Evolutionary conservation across 2,329 filamentous ascomycete genomes (phyloP).

Genomic region (Cladosporium sp.): DNA sequence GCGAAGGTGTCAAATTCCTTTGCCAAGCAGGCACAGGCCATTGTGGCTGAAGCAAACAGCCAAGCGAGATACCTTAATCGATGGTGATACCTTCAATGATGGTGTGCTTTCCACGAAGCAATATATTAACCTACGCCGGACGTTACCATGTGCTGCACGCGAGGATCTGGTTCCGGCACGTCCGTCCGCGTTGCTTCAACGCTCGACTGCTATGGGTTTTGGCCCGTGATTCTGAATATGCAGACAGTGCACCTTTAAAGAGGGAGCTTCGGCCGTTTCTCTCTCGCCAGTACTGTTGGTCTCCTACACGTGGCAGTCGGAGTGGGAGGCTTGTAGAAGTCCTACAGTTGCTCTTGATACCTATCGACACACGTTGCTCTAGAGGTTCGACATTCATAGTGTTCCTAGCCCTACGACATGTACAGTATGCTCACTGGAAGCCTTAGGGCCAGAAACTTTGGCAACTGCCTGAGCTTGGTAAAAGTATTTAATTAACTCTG

Average conservation of each 20-base stretch:
- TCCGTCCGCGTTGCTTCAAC: background rate
- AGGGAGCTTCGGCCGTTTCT: background rate
- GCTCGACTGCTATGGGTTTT: background rate
- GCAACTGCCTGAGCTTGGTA: background rate
- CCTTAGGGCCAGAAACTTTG: background rate
- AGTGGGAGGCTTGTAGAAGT: background rate
- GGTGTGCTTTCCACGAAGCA: background rate
- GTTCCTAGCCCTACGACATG: background rate
- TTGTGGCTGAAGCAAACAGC: background rate
- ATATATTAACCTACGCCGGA: background rate
- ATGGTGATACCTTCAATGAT: background rate
- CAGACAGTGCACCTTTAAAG: background rate
- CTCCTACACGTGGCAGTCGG: background rate
- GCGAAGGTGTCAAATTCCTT: background rate
- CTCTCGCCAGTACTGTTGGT: background rate
- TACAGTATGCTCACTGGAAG: background rate
- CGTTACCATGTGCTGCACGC: background rate
- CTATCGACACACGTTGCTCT: background rate
- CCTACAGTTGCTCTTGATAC: background rate
- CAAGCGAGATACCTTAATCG: background rate
- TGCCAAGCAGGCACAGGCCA: background rate
- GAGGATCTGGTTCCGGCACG: background rate
- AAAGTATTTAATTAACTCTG: background rate
- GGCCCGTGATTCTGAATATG: background rate
- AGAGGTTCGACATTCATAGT: background rate